Evolutionary conservation across 148 eudicot species (phyloP).

Genomic region (Silene conica): DNA sequence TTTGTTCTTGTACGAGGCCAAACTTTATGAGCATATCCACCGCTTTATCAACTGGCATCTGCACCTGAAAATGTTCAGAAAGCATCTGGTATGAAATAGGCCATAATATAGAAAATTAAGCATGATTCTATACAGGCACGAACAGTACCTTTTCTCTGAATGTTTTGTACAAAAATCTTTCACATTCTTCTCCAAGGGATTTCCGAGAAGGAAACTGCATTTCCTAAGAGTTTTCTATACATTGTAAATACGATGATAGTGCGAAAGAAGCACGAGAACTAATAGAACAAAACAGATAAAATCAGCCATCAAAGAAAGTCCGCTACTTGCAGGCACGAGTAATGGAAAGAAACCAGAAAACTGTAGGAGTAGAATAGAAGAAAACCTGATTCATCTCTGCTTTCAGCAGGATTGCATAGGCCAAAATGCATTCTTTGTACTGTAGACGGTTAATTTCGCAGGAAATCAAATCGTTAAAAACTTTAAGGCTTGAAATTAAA

Average conservation of each 20-base stretch:
- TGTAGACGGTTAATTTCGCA: slow-evolving; percentile 28
- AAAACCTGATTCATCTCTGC: slow-evolving; percentile 54
- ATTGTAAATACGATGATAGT: no score
- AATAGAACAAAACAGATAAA: not conserved
- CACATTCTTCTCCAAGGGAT: slow-evolving; percentile 61
- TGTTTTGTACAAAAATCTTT: slow-evolving; percentile 51
- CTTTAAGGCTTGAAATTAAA: not conserved
- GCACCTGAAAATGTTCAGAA: slow-evolving; percentile 42
- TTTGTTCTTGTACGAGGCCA: slow-evolving; percentile 52
- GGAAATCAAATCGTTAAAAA: not conserved
- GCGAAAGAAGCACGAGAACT: no score
- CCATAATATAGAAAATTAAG: no score
- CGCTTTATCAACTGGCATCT: slow-evolving; percentile 79
- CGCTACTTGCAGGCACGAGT: not conserved
- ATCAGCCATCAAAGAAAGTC: no score
- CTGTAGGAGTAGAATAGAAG: not conserved
- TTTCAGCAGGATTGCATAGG: slow-evolving; percentile 73
- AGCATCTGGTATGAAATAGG: not conserved
- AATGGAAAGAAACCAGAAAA: not conserved
- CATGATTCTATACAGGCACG: not conserved
- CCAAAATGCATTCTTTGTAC: slow-evolving; percentile 93
- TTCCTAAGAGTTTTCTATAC: no score
- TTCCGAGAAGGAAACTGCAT: slow-evolving; percentile 47
- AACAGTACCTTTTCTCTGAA: slow-evolving; percentile 69
- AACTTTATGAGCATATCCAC: slow-evolving; percentile 53